phyloP scores from a whole-genome alignment of 176 grass and related monocot species.

The Bothriochloa decipiens region DNA sequence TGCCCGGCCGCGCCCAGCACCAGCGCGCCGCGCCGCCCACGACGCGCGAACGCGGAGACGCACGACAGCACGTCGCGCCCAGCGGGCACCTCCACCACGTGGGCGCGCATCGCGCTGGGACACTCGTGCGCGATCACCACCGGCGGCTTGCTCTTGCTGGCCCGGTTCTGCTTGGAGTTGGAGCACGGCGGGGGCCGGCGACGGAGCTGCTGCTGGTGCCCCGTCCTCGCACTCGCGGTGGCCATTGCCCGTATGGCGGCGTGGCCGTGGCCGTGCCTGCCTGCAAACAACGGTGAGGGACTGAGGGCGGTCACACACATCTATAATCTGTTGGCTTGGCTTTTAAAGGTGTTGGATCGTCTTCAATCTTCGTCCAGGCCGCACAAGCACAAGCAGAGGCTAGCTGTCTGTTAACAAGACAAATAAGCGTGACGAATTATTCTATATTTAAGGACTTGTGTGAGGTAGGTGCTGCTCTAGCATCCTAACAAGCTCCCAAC shows the following conservation, averaged over 20 bases:
- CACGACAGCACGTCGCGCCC: conserved; percentile 56
- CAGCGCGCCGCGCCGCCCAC: conserved; percentile 32
- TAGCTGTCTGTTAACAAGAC: neutral
- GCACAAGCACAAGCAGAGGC: neutral
- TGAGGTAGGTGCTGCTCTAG: neutral
- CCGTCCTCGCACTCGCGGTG: neutral
- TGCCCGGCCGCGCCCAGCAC: conserved; percentile 54
- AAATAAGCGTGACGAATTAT: conserved; percentile 11
- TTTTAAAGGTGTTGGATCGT: no score
- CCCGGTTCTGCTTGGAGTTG: conserved; percentile 28
- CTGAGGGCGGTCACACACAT: no score
- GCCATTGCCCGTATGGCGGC: neutral
- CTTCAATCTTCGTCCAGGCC: no score
- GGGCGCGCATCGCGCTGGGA: conserved; percentile 58
- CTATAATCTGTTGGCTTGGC: no score
- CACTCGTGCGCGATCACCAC: conserved; percentile 61
- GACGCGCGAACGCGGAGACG: conserved; percentile 47
- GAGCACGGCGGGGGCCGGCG: conserved; percentile 14
- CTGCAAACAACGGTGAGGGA: no score
- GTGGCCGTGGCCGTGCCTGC: no score
- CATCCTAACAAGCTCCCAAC: conserved; percentile 29
- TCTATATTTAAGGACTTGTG: neutral
- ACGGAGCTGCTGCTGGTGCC: neutral
- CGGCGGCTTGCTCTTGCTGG: neutral
- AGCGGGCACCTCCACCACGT: conserved; percentile 54